These are phyloP conservation scores for Coemansia sp. DNA, from an alignment of 192 early-diverging fungal genomes.

Conservation along the genomic window DNA sequence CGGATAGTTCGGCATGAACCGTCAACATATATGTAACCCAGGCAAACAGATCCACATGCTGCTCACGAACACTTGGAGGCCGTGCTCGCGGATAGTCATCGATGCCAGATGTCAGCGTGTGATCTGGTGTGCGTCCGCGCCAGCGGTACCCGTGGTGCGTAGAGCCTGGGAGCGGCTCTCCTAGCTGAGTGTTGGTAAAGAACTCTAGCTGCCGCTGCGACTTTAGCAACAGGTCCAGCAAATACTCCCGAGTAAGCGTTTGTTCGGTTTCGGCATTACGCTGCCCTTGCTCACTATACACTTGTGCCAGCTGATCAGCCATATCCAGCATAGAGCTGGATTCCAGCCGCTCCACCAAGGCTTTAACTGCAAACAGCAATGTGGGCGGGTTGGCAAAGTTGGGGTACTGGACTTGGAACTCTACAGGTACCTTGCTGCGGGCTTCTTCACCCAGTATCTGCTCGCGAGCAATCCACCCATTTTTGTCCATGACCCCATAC, in stretches of 20 bases:
- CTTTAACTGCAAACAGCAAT: slow-evolving; percentile 66
- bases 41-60: slow-evolving; percentile 38
- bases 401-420: slow-evolving; percentile 92
- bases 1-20: slow-evolving; percentile 17
- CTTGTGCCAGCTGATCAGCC: slow-evolving; percentile 4
- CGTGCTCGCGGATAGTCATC: slow-evolving; percentile 91
- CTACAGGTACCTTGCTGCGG: slow-evolving; percentile 79
- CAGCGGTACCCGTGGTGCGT: slow-evolving; percentile 75
- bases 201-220: slow-evolving; percentile 70
- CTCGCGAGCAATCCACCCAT: slow-evolving; percentile 92
- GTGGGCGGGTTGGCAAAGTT: slow-evolving; percentile 94
- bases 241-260: slow-evolving; percentile 45
- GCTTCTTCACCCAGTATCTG: slow-evolving; percentile 94
- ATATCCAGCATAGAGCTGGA: neutral
- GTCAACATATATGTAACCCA: slow-evolving; percentile 35
- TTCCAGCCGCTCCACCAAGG: slow-evolving; percentile 29
- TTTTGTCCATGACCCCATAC: slow-evolving; percentile 70
- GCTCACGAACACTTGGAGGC: slow-evolving; percentile 58
- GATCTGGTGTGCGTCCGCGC: slow-evolving; percentile 79
- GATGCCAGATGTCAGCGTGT: slow-evolving; percentile 86
- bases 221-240: slow-evolving; percentile 61
- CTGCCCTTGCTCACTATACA: neutral
- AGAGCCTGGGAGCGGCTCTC: slow-evolving; percentile 20
- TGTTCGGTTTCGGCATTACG: neutral
- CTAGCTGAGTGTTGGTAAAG: slow-evolving; percentile 78